A percentile compares a stretch with the other conserved stretches of the same genome.
Evolutionary conservation across 352 stramenopile genomes (phyloP).

Genomic region (Plasmopara muralis): DNA sequence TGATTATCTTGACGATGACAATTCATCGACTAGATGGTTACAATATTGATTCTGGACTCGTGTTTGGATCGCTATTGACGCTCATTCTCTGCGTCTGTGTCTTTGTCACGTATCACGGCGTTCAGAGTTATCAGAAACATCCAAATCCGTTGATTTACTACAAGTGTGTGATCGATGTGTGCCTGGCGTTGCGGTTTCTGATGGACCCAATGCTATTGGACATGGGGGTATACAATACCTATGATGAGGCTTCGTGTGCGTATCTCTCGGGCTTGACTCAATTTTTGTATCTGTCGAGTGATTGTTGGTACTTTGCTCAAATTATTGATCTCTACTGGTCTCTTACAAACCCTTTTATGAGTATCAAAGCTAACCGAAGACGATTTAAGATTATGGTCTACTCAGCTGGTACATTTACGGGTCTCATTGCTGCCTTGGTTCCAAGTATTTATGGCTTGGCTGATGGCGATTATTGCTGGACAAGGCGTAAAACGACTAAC

Average conservation of each 20-base stretch:
- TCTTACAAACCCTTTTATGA: slow-evolving; percentile 83
- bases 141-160: slow-evolving; percentile 83
- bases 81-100: slow-evolving; percentile 64
- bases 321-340: slow-evolving; percentile 70
- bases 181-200: slow-evolving; percentile 63
- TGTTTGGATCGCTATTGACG: slow-evolving; percentile 71
- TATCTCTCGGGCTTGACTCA: slow-evolving; percentile 69
- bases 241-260: slow-evolving; percentile 30
- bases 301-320: slow-evolving; percentile 79
- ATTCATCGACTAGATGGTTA: slow-evolving; percentile 79
- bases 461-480: slow-evolving; percentile 79
- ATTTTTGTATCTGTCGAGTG: slow-evolving; percentile 70
- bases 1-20: slow-evolving; percentile 30
- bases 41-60: slow-evolving; percentile 54
- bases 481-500: slow-evolving; percentile 33
- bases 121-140: slow-evolving; percentile 69
- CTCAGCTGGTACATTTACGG: slow-evolving; percentile 28
- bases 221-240: slow-evolving; percentile 35
- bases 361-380: slow-evolving; percentile 52
- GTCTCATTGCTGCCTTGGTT: slow-evolving; percentile 32
- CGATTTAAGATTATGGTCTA: slow-evolving; percentile 66
- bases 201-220: slow-evolving; percentile 57
- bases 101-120: slow-evolving; percentile 71
- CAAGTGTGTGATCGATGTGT: slow-evolving; percentile 73
- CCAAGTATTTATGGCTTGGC: slow-evolving; percentile 43